Conservation (phyloP, 164 flowering plant genomes). For the Dillenia turbinata region DNA sequence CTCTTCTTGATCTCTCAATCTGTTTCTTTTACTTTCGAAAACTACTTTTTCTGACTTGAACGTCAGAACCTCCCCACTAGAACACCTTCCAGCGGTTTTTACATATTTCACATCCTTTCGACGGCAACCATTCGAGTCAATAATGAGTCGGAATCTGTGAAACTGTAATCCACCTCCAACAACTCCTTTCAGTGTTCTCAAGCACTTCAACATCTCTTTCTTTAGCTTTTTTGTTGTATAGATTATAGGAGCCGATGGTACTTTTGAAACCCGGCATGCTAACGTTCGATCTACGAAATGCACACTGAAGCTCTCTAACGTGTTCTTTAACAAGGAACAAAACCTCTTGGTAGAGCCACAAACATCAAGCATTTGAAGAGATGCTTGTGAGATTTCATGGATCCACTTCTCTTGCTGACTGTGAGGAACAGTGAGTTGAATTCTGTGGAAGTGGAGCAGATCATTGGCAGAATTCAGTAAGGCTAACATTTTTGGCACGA, state of each 20-base stretch:
- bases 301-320: slow-evolving; percentile 31
- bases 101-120: too few relatives aligned
- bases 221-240: slow-evolving; percentile 30
- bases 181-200: slow-evolving; percentile 31
- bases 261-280: slow-evolving; percentile 8
- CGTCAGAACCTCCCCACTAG: too few relatives aligned
- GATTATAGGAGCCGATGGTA: slow-evolving; percentile 17
- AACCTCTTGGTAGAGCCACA: slow-evolving; percentile 41
- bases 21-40: too few relatives aligned
- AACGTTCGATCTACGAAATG: slow-evolving; percentile 19
- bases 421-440: slow-evolving; percentile 21
- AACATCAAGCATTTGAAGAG: slow-evolving; percentile 37
- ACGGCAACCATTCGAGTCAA: too few relatives aligned
- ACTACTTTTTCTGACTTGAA: too few relatives aligned
- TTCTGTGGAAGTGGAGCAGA: slow-evolving; percentile 33
- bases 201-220: slow-evolving; percentile 37
- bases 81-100: too few relatives aligned
- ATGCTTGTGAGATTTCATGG: slow-evolving; percentile 36
- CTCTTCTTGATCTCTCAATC: too few relatives aligned
- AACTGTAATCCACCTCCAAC: too few relatives aligned
- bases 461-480: slow-evolving; percentile 38
- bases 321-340: slow-evolving; percentile 31
- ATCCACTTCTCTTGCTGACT: slow-evolving; percentile 29
- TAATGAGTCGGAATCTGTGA: too few relatives aligned
- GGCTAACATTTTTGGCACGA: slow-evolving; percentile 22